Conservation (phyloP, 2,329 filamentous ascomycete genomes). For the Ramichloridium luteum region DNA sequence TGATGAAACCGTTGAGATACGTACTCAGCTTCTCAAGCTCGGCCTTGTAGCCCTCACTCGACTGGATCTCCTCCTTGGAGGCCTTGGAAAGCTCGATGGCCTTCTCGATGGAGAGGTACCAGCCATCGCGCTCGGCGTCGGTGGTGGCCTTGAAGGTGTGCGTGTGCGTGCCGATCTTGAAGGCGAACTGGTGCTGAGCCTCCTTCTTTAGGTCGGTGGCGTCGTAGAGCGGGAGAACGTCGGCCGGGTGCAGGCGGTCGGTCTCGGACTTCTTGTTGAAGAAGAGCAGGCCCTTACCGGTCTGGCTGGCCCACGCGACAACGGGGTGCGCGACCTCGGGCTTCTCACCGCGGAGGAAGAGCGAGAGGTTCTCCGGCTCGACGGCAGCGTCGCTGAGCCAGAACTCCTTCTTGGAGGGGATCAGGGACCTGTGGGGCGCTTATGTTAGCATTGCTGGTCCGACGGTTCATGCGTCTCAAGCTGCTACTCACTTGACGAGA, state of each 20-base stretch:
- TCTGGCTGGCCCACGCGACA: conserved; percentile 81
- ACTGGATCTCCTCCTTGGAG: conserved; percentile 57
- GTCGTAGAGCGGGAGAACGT: conserved; percentile 54
- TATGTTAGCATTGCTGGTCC: no score
- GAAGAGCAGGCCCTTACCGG: conserved; percentile 90
- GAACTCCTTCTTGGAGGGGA: conserved; percentile 88
- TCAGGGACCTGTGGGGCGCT: conserved; percentile 55
- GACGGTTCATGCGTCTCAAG: no score
- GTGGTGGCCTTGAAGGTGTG: conserved; percentile 79
- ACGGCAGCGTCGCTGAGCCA: conserved; percentile 53
- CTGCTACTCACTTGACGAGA: conserved; percentile 78
- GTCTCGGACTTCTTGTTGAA: conserved; percentile 64
- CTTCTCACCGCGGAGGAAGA: conserved; percentile 85
- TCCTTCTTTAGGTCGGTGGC: conserved; percentile 62
- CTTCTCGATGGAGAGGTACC: conserved; percentile 72
- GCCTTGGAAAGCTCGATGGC: conserved; percentile 80
- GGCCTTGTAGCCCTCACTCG: conserved; percentile 79
- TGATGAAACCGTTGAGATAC: conserved; percentile 29
- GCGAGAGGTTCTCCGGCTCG: conserved; percentile 58
- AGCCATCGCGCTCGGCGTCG: conserved; percentile 74
- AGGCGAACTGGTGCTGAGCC: conserved; percentile 68
- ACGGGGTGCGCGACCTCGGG: conserved; percentile 63
- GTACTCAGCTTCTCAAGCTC: conserved; percentile 60
- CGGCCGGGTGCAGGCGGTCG: conserved; percentile 68
- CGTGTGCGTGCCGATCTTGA: conserved; percentile 79